Conservation (phyloP, 2,329 filamentous ascomycete species). For the Alternaria triticimaculans region DNA sequence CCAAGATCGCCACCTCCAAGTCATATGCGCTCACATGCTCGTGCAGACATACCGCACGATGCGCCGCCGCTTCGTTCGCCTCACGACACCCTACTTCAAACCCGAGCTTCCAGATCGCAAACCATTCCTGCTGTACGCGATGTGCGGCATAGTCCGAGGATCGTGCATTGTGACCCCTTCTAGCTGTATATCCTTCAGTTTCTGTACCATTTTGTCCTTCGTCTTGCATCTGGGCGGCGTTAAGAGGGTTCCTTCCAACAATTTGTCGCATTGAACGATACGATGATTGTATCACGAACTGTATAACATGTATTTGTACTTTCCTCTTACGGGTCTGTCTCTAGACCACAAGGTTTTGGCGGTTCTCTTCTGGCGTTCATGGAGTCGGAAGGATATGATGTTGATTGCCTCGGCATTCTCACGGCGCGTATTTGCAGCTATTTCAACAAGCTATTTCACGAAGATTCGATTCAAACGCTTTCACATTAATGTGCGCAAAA, state of each 20-base stretch:
- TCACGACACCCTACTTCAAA: not conserved
- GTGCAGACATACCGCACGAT: not conserved
- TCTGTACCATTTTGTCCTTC: not conserved
- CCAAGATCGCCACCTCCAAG: conserved; percentile 1
- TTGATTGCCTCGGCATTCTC: not conserved
- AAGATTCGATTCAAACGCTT: not conserved
- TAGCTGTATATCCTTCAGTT: not conserved
- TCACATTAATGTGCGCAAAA: not conserved
- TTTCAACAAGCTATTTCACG: not conserved
- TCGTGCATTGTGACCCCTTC: not conserved
- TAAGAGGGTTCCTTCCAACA: not conserved
- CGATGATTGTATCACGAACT: not conserved
- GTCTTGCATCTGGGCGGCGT: not conserved
- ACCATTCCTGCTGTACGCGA: not conserved
- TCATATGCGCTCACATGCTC: not conserved
- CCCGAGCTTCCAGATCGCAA: not conserved
- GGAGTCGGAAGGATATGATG: not conserved
- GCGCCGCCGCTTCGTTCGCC: not conserved
- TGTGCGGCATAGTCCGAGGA: conserved; percentile 3
- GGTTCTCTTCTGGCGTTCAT: not conserved
- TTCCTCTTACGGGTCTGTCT: not conserved
- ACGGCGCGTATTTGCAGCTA: not conserved
- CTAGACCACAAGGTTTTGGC: not conserved
- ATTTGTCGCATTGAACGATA: not conserved
- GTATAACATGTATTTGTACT: not conserved